Evolutionary conservation across 176 grass and related monocot species (phyloP), one percentile per base, ranked within the genome.

Genomic region (Hordeum marinum): DNA sequence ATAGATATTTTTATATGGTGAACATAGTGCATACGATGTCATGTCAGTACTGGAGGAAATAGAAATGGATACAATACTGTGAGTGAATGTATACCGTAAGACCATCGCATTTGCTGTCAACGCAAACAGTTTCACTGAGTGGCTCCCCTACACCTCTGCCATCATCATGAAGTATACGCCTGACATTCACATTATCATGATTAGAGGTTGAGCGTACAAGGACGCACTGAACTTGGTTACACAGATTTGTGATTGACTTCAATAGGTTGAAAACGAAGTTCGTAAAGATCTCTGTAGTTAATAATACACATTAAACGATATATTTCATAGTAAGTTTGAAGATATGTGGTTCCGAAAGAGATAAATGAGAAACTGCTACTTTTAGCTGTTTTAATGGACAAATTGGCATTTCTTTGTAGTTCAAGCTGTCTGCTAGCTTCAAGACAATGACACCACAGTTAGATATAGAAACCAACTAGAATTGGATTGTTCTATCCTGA

Each of bases 121-220:
- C 82, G 7, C 95, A 98, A 90, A 95, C 86, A 72, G 84, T 34
- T 86, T 98, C 95, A 85, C 84, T 75, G 79, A 95, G 92, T 79
- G 86, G 64, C 80, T 95, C 92, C 23, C 69, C 87, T 42, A 98
- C 92, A 61, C 92, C 92, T 84, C 76, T 90, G 40, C 13, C 12
- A 73, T 98, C 95, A 85, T 93, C 95, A 34, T 80, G 2, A 63
- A 95, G 67, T 72, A 98, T 82, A 45, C 95, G 90, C 85, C 95
- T 85, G 72, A 81, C 29, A 89, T 68, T 69, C 18, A 78, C 11
- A 77, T 31, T 42, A 40, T 82, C 17, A 84, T 75, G 59, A 43
- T 88, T 41, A 76, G 6, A 43, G 27, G 35, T 63, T 72, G 41
- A 61, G 18, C 21, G 1, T 64, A 73, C 42, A 81, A 76, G 20